phyloP scores from a whole-genome alignment of 2,329 filamentous ascomycete species.

The Neodidymelliopsis sp. region DNA sequence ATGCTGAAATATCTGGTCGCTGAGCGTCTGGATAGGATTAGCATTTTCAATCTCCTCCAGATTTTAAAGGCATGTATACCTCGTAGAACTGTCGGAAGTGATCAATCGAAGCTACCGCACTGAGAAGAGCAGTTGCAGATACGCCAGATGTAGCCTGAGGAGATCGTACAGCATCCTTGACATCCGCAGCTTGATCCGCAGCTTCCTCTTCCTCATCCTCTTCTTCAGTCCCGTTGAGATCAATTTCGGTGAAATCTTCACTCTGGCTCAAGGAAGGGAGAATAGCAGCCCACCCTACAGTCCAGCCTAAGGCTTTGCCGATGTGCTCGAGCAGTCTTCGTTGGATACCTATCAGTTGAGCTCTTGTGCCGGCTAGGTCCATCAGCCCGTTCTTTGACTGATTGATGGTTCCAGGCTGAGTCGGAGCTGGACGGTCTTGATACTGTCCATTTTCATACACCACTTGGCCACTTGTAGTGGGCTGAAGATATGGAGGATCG shows the following conservation, averaged over 20 bases:
- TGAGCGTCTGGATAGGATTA: slow-evolving; percentile 74
- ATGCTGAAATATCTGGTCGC: slow-evolving; percentile 82
- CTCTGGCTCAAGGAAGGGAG: slow-evolving; percentile 33
- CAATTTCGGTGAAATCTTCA: slow-evolving; percentile 48
- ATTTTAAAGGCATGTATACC: slow-evolving; percentile 24
- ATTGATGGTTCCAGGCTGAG: slow-evolving; percentile 31
- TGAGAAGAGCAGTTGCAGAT: slow-evolving; percentile 38
- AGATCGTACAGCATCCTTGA: slow-evolving; percentile 8
- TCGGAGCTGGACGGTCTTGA: slow-evolving; percentile 37
- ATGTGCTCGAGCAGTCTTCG: slow-evolving; percentile 79
- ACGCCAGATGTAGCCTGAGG: slow-evolving; percentile 37
- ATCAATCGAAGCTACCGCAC: slow-evolving; percentile 46
- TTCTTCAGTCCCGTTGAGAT: slow-evolving; percentile 40
- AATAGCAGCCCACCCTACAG: slow-evolving; percentile 71
- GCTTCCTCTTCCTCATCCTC: slow-evolving; percentile 19
- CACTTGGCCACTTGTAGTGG: slow-evolving; percentile 39
- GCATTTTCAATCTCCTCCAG: neutral
- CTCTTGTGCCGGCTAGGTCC: slow-evolving; percentile 81
- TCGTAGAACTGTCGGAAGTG: slow-evolving; percentile 53
- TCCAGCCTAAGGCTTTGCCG: slow-evolving; percentile 77
- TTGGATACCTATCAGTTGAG: slow-evolving; percentile 81
- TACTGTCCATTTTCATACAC: slow-evolving; percentile 51
- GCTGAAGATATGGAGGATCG: slow-evolving; percentile 45
- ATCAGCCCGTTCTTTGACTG: slow-evolving; percentile 68
- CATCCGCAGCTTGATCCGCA: neutral